Base-by-base conservation (phyloP, 2,329 filamentous ascomycete genomes). In the Trichoderma koningiopsis region DNA sequence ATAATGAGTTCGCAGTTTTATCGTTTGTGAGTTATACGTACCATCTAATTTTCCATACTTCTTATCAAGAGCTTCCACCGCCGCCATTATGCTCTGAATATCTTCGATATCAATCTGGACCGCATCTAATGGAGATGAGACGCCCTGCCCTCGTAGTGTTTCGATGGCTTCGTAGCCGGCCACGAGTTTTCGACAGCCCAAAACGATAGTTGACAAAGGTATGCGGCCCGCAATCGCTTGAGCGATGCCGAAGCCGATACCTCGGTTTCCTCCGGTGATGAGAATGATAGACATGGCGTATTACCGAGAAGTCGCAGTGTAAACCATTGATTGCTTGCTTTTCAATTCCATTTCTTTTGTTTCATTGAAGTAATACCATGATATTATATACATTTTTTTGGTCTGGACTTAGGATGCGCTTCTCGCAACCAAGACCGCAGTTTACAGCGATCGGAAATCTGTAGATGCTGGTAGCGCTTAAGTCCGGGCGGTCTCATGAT, bases 241-340 rank as follows among this genome's bases (percentile, higher is more conserved):
- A 16, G 77, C 71, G 22, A 79, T 77, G 49, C 73, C 76, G 58
- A 76, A 75, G 0, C 79, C 79, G 14, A 81, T 76, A 8, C 78
- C 78, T 58, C 75, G 73, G 70, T 77, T 79, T 31, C 52, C 61
- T 55, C 68, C 68, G 1, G 61, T 69, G 68, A 69, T 40, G 68
- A 69, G 61, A 59, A 70, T 56, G 0, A 31, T 59, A 19, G 64
- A 52, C 64, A 67, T 67, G 55, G 27, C 27, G 53, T 49, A 14
- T 8, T 67, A 59, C 40, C 55, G 40, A 59, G 40, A 31, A 14
- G n/a, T 6, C 5, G 33, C 2, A 53, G 22, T 8, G 24, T 37
- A 2, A 31, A 58, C 24, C 13, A 19, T 4, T 11, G 31, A 19
- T 4, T 43, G 24, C 27, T 52, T 40, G 11, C 11, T 52, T 4